Conservation (phyloP, 495 filamentous ascomycete species). For the Emericellopsis terricola region DNA sequence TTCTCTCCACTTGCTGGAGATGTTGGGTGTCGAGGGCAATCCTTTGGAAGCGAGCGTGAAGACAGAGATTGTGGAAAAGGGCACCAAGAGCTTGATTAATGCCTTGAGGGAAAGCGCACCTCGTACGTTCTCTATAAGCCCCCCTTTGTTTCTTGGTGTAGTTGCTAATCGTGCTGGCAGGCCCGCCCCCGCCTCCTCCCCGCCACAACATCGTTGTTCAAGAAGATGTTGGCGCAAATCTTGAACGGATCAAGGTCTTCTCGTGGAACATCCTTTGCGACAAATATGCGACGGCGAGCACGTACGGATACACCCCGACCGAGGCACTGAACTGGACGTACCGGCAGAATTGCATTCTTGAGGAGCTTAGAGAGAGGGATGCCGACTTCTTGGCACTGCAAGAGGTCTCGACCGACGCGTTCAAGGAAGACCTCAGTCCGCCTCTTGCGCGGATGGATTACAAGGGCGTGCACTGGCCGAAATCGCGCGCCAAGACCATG, state of each 20-base stretch:
- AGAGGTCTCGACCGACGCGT: conserved; percentile 79
- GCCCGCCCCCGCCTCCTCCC: conserved; percentile 45
- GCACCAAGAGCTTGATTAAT: conserved; percentile 68
- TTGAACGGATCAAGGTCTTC: conserved; percentile 50
- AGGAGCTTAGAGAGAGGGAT: conserved; percentile 60
- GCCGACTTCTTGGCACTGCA: conserved; percentile 86
- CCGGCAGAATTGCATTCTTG: conserved; percentile 60
- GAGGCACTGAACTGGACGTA: conserved; percentile 70
- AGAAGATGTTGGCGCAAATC: conserved; percentile 25
- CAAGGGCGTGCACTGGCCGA: conserved; percentile 81
- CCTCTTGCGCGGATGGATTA: conserved; percentile 72
- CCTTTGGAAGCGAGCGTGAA: conserved; percentile 55
- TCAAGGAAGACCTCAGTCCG: conserved; percentile 72
- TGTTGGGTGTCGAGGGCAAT: conserved; percentile 85
- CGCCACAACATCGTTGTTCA: conserved; percentile 27
- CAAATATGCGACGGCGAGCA: conserved; percentile 60
- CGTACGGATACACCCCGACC: conserved; percentile 79
- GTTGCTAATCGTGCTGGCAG: no score
- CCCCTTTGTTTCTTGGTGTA: conserved; percentile 3
- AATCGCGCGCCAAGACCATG: conserved; percentile 78
- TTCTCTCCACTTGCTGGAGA: conserved; percentile 67
- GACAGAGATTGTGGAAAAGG: conserved; percentile 62
- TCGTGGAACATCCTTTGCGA: conserved; percentile 94
- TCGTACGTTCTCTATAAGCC: conserved; percentile 37
- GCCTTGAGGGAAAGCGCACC: conserved; percentile 66